Evolutionary conservation across 352 stramenopile species (phyloP).

Genomic region (Phytophthora pseudosyringae): DNA sequence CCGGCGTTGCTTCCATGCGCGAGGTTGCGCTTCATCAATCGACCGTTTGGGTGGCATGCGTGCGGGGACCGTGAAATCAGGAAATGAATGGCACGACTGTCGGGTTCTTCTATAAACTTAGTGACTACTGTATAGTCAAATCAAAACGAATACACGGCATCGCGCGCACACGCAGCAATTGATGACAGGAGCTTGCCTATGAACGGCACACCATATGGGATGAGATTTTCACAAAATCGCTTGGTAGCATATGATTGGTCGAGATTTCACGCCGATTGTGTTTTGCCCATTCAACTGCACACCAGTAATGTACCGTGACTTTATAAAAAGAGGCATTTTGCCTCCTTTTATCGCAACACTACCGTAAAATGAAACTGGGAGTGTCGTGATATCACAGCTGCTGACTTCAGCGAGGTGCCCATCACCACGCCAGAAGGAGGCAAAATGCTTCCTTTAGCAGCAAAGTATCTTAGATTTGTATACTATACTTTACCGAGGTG

Average conservation of each 20-base stretch:
- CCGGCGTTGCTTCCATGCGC: background rate
- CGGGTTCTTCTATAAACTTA: background rate
- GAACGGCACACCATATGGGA: background rate
- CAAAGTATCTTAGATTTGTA: conserved; percentile 4
- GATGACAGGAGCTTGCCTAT: background rate
- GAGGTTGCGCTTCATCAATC: background rate
- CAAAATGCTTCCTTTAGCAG: conserved; percentile 8
- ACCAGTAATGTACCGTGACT: background rate
- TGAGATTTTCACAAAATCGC: background rate
- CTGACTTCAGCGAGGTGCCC: background rate
- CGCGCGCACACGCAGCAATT: background rate
- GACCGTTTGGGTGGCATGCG: background rate
- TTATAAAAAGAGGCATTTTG: conserved; percentile 10
- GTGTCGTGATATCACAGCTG: background rate
- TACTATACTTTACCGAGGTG: background rate
- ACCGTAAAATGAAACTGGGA: background rate
- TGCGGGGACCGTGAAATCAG: background rate
- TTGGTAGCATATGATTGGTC: background rate
- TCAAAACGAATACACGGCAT: no score
- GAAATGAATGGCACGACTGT: conserved; percentile 3
- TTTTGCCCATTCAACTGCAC: background rate
- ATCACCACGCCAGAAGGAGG: conserved; percentile 9
- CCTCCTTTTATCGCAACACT: conserved; percentile 2
- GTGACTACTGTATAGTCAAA: no score
- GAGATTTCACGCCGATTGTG: no score